Conservation (phyloP, 2,329 filamentous ascomycete genomes). For the Cercospora sp. region DNA sequence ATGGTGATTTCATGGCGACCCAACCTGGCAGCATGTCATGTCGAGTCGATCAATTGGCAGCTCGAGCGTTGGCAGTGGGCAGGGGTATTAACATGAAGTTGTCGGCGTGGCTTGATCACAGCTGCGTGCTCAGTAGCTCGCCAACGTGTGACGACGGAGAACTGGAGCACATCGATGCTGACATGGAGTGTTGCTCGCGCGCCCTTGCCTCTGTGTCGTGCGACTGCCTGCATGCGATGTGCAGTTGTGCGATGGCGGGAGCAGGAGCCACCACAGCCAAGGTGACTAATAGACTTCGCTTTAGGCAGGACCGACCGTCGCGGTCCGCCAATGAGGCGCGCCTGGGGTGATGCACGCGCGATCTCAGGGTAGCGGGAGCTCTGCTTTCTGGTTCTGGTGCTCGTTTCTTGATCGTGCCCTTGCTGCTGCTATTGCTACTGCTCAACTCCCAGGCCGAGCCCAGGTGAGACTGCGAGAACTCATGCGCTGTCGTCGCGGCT, state of each 20-base stretch:
- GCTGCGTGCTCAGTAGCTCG: neutral
- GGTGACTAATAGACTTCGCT: neutral
- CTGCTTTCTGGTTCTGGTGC: neutral
- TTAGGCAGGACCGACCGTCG: neutral
- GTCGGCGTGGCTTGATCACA: neutral
- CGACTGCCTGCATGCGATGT: neutral
- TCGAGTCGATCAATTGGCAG: conserved; percentile 1
- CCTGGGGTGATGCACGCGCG: neutral
- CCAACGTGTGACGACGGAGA: neutral
- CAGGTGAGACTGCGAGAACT: neutral
- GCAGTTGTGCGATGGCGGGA: neutral
- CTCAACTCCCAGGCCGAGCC: neutral
- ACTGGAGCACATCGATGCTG: neutral
- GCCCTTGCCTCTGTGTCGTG: neutral
- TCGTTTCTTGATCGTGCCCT: neutral
- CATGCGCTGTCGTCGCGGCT: neutral
- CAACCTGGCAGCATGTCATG: neutral
- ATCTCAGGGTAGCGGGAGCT: neutral
- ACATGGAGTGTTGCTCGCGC: neutral
- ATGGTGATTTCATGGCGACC: neutral
- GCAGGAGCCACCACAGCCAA: neutral
- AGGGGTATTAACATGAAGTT: neutral
- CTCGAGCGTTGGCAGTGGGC: neutral
- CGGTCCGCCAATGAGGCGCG: neutral
- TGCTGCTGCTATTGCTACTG: neutral